These are phyloP conservation scores for Gaeumannomyces sp. DNA, from an alignment of 2,329 filamentous ascomycete species.

Conservation along the genomic window DNA sequence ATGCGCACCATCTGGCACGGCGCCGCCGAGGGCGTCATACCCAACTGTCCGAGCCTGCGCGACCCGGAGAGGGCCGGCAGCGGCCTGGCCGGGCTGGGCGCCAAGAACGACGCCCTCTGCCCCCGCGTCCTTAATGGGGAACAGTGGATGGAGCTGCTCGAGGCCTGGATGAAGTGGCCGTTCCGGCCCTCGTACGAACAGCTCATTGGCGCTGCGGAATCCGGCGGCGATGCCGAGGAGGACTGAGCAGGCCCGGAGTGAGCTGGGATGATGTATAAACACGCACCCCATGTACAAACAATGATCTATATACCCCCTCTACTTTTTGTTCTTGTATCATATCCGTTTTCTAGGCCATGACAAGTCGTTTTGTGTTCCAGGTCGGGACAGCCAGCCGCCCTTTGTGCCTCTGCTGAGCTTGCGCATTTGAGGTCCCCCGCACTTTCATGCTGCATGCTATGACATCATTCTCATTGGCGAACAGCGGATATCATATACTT, in stretches of 20 bases:
- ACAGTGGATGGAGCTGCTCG: slow-evolving; percentile 53
- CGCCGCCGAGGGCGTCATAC: slow-evolving; percentile 46
- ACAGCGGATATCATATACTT: no score
- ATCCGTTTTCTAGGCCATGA: no score
- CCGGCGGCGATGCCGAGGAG: slow-evolving; percentile 22
- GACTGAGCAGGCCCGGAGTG: slow-evolving; percentile 10
- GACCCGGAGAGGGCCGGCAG: slow-evolving; percentile 44
- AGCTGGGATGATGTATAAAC: neutral
- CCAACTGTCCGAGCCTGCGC: slow-evolving; percentile 39
- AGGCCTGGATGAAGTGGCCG: slow-evolving; percentile 60
- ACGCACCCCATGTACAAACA: no score
- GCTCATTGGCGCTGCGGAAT: slow-evolving; percentile 35
- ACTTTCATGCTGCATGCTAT: no score
- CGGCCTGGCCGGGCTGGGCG: slow-evolving; percentile 29
- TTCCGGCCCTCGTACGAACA: slow-evolving; percentile 47
- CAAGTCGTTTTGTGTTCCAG: no score
- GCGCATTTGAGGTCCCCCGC: no score
- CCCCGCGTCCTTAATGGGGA: slow-evolving; percentile 43
- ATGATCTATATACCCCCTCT: neutral
- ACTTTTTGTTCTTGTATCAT: no score
- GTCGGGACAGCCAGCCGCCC: no score
- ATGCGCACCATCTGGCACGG: slow-evolving; percentile 54
- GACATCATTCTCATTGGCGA: no score
- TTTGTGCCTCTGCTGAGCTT: no score
- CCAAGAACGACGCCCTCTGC: slow-evolving; percentile 25